Percentiles rank a stretch among this genome's conserved stretches.
These are phyloP conservation scores for Blastobotrys proliferans DNA, from an alignment of 1,139 yeast genomes.

Conservation along the genomic window DNA sequence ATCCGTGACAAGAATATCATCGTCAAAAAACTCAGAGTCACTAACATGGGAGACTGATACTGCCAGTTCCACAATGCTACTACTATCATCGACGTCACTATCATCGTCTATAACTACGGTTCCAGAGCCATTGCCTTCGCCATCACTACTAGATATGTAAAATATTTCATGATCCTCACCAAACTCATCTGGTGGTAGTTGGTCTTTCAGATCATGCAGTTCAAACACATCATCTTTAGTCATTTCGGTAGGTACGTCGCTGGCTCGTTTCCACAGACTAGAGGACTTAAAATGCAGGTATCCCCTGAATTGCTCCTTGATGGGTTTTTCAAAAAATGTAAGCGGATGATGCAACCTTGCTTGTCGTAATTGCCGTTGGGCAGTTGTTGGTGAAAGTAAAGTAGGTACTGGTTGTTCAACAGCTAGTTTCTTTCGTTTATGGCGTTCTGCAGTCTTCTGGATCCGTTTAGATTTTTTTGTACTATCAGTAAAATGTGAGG, in stretches of 20 bases:
- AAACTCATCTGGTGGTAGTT: not conserved
- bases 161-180: not conserved
- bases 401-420: not conserved
- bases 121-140: not conserved
- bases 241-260: constrained; percentile 4
- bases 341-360: not conserved
- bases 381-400: not conserved
- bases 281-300: constrained; percentile 1
- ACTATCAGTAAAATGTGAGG: constrained; percentile 3
- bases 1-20: constrained; percentile 3
- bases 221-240: constrained; percentile 2
- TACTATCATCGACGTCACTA: not conserved
- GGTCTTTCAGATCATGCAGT: constrained; percentile 4
- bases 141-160: constrained; percentile 1
- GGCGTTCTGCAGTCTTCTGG: not conserved
- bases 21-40: not conserved
- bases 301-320: constrained; percentile 9
- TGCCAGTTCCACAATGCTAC: not conserved
- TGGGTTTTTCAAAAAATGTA: not conserved
- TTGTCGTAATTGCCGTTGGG: not conserved
- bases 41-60: not conserved
- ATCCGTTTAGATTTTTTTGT: constrained; percentile 3
- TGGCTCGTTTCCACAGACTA: constrained; percentile 4
- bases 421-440: not conserved
- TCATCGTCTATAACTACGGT: not conserved